These are phyloP conservation scores for Avena sativa DNA, from an alignment of 176 grass and related monocot genomes.

Conservation along the genomic window DNA sequence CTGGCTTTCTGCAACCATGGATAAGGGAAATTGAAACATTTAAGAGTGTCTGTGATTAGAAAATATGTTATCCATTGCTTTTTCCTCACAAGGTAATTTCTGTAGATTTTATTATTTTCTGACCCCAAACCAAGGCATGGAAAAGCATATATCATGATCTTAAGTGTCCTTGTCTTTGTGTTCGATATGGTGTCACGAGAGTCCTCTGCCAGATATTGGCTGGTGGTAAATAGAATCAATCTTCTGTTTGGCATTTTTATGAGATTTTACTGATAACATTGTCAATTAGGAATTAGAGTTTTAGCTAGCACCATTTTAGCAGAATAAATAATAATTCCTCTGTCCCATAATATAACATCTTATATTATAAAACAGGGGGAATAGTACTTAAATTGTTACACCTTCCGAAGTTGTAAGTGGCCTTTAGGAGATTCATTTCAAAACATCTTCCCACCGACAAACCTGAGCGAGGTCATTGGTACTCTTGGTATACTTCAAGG, in stretches of 20 bases:
- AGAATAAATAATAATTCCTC: neutral
- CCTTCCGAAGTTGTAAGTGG: neutral
- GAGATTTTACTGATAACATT: neutral
- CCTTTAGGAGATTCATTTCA: neutral
- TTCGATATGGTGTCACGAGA: neutral
- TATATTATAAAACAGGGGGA: no score
- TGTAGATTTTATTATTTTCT: no score
- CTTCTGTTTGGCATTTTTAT: neutral
- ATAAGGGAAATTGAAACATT: no score
- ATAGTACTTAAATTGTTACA: neutral
- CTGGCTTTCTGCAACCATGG: no score
- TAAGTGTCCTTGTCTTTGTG: neutral
- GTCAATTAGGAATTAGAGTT: neutral
- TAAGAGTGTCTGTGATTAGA: neutral
- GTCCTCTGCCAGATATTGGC: no score
- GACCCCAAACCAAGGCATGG: no score
- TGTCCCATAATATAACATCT: no score
- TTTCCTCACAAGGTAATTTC: neutral
- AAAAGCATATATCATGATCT: neutral
- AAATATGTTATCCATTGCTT: neutral
- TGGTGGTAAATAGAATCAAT: neutral
- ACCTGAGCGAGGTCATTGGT: neutral
- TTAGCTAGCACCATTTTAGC: neutral
- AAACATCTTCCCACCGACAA: neutral
- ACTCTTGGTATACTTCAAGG: neutral